Percentiles rank a stretch among this genome's conserved stretches.
These are phyloP conservation scores for Microsporum audouinii DNA, from an alignment of 2,329 filamentous ascomycete species.

Conservation along the genomic window DNA sequence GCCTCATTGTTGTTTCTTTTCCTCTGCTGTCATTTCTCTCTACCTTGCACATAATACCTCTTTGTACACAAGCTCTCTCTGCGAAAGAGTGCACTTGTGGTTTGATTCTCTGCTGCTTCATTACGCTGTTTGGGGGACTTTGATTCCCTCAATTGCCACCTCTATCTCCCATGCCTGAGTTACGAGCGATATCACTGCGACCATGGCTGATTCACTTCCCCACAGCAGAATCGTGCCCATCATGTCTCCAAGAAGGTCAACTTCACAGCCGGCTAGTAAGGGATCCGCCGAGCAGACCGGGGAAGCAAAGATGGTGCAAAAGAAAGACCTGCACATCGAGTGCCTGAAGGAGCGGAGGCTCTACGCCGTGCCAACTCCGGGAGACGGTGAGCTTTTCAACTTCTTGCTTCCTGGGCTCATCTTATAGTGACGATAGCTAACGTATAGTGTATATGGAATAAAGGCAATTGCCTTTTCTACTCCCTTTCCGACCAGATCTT, in stretches of 20 bases:
- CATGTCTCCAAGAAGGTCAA: constrained; percentile 21
- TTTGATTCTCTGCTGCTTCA: not conserved
- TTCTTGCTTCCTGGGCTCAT: constrained; percentile 8
- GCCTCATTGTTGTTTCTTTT: not conserved
- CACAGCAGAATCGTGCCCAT: constrained; percentile 35
- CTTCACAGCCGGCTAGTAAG: constrained; percentile 16
- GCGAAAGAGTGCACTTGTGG: not conserved
- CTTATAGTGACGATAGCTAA: constrained; percentile 4
- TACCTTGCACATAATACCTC: constrained; percentile 5
- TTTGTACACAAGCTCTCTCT: not conserved
- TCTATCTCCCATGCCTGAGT: constrained; percentile 20
- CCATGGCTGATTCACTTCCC: constrained; percentile 29
- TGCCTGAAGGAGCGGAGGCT: constrained; percentile 45
- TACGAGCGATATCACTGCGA: constrained; percentile 23
- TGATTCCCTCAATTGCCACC: constrained; percentile 16
- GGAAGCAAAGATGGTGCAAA: constrained; percentile 16
- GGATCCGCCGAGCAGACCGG: constrained; percentile 4
- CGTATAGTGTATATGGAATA: not conserved
- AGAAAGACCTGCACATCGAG: constrained; percentile 28
- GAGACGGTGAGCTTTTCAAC: constrained; percentile 46
- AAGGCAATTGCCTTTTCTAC: constrained; percentile 60
- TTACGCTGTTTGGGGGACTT: constrained; percentile 4
- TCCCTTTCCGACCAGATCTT: constrained; percentile 57
- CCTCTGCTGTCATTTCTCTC: constrained; percentile 12
- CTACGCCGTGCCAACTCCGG: constrained; percentile 48